Base-by-base conservation (phyloP, 2,329 filamentous ascomycete genomes). In the Fusarium lyarnte region DNA sequence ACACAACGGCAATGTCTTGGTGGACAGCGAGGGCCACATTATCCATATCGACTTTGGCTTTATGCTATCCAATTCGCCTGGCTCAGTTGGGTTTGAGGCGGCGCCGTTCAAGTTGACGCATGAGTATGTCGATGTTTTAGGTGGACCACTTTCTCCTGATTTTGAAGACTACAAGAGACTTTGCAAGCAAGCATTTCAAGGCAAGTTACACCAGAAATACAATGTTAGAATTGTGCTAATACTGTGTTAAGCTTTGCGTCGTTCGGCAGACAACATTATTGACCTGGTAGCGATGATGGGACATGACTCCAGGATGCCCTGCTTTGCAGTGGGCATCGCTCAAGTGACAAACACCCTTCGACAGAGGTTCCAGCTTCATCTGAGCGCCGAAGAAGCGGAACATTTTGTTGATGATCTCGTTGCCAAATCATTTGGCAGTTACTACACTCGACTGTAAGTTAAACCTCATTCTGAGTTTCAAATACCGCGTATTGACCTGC, bases 21-120 rank as follows among this genome's bases (percentile, higher is more conserved):
- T 96, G 76, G 93, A 95, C 81, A 94, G 93, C 77, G 91, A 94
- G 80, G 93, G 93, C 14, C 93, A 96, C 79, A 94, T 95, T 63
- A 91, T 96, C 68, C 93, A 96, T 79, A 96, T 96, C 69, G 93
- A 96, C 81, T 96, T 96, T 81, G 93, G 93, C 61, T 96, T 96
- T 80, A 95, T 96, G 92, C 85, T 96, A 38, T 95, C 92, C 51
- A 96, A 96, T 81, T 94, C 93, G 3, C 93, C 93, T 0, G 93
- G 93, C 1, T 92, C 91, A 13, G 93, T 96, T 78, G 93, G 93
- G 5, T 96, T 96, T 76, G 93, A 96, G 82, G 93, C 93, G 19
- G 93, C 93, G 8, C 93, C 93, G 2, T 96, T 96, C 82, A 96
- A 96, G 84, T 85, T 96, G 31, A 95, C 93, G 3, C 90, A 94